phyloP scores from a whole-genome alignment of 768 basidiomycete genomes.

The Phaeotremella skinneri region DNA sequence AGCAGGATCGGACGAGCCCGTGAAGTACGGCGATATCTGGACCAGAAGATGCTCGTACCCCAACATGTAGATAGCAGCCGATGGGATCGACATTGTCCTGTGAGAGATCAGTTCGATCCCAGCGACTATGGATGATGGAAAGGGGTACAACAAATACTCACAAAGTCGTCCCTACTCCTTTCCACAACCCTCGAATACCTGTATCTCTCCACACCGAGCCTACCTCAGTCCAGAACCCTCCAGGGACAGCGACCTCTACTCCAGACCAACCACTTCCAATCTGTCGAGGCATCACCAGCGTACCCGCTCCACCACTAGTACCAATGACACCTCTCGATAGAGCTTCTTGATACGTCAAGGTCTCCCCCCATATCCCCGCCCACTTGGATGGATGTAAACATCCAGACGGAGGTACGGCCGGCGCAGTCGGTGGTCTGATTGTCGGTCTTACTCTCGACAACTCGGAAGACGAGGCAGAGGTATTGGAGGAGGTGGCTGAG shows the following conservation, averaged over 20 bases:
- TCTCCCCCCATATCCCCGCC: constrained; percentile 51
- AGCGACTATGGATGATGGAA: constrained; percentile 21
- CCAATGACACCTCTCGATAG: constrained; percentile 24
- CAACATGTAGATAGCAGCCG: constrained; percentile 89
- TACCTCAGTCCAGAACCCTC: constrained; percentile 70
- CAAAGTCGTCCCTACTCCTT: constrained; percentile 88
- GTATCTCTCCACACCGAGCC: constrained; percentile 70
- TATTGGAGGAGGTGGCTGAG: constrained; percentile 11
- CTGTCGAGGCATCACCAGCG: constrained; percentile 24
- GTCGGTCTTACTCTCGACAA: background rate
- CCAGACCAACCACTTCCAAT: constrained; percentile 46
- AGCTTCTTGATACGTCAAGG: constrained; percentile 42
- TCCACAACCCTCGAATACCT: constrained; percentile 86
- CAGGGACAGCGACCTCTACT: constrained; percentile 61
- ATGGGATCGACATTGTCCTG: constrained; percentile 86
- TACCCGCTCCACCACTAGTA: constrained; percentile 14
- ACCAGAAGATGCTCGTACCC: constrained; percentile 78
- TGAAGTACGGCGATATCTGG: constrained; percentile 35
- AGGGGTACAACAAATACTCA: constrained; percentile 54
- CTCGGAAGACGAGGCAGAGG: constrained; percentile 4
- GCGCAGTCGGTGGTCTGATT: constrained; percentile 19
- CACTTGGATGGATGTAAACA: constrained; percentile 49
- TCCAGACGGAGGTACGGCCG: constrained; percentile 36
- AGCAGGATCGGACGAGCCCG: constrained; percentile 30
- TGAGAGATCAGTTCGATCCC: constrained; percentile 1